These are phyloP conservation scores for Aspergillus ruber DNA, from an alignment of 2,329 filamentous ascomycete genomes.

Conservation along the genomic window DNA sequence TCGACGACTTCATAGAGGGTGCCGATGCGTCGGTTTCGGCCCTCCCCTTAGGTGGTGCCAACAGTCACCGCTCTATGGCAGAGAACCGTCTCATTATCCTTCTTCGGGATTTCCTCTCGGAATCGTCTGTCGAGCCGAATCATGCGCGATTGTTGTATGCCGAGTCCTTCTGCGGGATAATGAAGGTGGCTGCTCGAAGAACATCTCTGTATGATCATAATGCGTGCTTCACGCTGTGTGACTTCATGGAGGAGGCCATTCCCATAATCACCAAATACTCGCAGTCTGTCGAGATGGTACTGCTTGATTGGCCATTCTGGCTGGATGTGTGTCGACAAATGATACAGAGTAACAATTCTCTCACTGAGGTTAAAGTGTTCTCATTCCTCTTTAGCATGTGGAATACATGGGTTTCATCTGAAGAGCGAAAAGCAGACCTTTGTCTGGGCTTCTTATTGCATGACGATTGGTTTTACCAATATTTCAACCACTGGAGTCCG, in stretches of 20 bases:
- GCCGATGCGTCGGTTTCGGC: constrained; percentile 63
- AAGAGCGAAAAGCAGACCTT: constrained; percentile 60
- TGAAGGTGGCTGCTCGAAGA: constrained; percentile 67
- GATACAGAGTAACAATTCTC: constrained; percentile 75
- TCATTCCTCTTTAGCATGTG: constrained; percentile 76
- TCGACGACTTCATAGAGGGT: constrained; percentile 58
- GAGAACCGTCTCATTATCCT: constrained; percentile 80
- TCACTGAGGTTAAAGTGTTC: constrained; percentile 80
- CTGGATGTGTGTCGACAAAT: constrained; percentile 71
- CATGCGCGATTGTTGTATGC: constrained; percentile 65
- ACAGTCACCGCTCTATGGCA: constrained; percentile 73
- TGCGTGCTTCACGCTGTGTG: constrained; percentile 83
- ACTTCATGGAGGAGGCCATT: constrained; percentile 79
- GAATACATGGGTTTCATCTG: constrained; percentile 62
- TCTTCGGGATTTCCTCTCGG: constrained; percentile 70
- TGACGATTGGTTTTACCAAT: constrained; percentile 66
- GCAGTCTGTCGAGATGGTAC: constrained; percentile 39
- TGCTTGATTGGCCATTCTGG: constrained; percentile 69
- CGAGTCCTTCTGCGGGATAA: constrained; percentile 63
- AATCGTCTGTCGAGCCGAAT: constrained; percentile 49
- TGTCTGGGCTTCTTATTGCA: constrained; percentile 71
- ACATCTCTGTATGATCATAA: constrained; percentile 76
- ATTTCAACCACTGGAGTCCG: constrained; percentile 91
- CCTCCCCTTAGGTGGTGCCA: constrained; percentile 58
- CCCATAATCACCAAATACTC: constrained; percentile 59